phyloP scores from a whole-genome alignment of 1,284 basidiomycete genomes.

The Xerocomus nothofagi region DNA sequence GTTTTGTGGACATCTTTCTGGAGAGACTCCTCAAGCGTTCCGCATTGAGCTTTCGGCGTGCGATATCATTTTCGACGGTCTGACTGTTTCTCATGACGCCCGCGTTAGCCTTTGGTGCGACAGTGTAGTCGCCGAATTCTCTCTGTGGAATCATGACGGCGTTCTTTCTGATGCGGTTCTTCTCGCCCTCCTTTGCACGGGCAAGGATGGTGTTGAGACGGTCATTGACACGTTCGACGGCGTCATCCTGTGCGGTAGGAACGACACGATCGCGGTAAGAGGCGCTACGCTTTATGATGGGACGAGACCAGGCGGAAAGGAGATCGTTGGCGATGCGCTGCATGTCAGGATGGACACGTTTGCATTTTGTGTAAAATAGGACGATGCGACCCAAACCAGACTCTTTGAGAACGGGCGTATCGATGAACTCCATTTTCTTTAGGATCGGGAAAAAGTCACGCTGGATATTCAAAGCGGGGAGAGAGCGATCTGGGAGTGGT shows the following conservation, averaged over 20 bases:
- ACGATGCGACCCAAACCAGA: conserved; percentile 90
- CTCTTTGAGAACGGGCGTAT: conserved; percentile 89
- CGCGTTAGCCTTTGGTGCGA: conserved; percentile 62
- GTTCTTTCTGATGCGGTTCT: conserved; percentile 66
- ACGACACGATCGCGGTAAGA: conserved; percentile 78
- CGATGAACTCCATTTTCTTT: conserved; percentile 88
- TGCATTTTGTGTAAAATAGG: conserved; percentile 94
- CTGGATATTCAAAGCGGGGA: conserved; percentile 96
- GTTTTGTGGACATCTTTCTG: too few species aligned
- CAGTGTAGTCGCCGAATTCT: conserved; percentile 68
- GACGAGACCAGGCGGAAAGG: conserved; percentile 88
- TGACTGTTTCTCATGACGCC: conserved; percentile 46
- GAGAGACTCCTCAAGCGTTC: conserved; percentile 64
- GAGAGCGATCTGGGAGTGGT: conserved; percentile 87
- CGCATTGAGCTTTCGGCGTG: conserved; percentile 67
- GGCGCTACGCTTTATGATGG: conserved; percentile 89
- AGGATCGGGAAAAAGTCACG: conserved; percentile 87
- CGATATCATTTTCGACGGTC: conserved; percentile 65
- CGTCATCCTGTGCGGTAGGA: conserved; percentile 47
- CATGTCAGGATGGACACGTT: conserved; percentile 83
- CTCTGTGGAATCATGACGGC: conserved; percentile 76
- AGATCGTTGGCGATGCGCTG: conserved; percentile 82
- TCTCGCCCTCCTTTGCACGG: conserved; percentile 65
- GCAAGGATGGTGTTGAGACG: conserved; percentile 71
- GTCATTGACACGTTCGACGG: conserved; percentile 44